Evolutionary conservation across 177 flowering plant genomes (phyloP), one percentile per base, ranked within the genome.

Genomic region (Vitis hybrid): DNA sequence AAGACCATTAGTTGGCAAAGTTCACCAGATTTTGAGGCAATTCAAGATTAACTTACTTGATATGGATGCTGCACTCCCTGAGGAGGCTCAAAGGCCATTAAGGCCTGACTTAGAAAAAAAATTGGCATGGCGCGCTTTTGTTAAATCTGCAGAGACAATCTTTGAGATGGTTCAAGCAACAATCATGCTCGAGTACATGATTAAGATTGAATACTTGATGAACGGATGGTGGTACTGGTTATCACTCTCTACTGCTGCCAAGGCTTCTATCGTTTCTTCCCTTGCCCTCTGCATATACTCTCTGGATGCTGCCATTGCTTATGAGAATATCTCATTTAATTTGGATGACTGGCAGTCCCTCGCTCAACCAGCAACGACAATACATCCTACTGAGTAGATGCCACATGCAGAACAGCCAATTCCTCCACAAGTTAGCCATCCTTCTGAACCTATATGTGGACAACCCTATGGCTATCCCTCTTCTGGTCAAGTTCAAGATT

Each of bases 161-260:
- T 92, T 84, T 78, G 89, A 93, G 97, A 89, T 96, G 91, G 83
- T 90, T 74, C 93, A 90, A 71, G 97, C 97, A 14, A 84, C 87
- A 62, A 76, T 90, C 64, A 68, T 83, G 16, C 67, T 96, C 22
- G 97, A 93, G 81, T 88, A 87, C 83, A 83, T 89, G 89, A 86
- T 96, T 21, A 92, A 83, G 78, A 79, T 94, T 3, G 91, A 88
- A 21, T 82, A 86, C 78, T 74, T 96, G 80, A 84, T 75, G 75
- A 93, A 82, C 68, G 86, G 84, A 13, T 92, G 99, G 98, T 93
- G 95, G 95, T 92, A 89, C 74, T 96, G 99, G 99, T 95, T 98
- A 71, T 95, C 99, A n/a, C 83, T 89, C 22, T 87, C 98, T n/a
- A 91, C 95, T 64, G 98, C 97, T 2, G 98, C 90, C 51, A 93